These are phyloP conservation scores for Colletotrichum lini DNA, from an alignment of 2,329 filamentous ascomycete genomes.

Conservation along the genomic window DNA sequence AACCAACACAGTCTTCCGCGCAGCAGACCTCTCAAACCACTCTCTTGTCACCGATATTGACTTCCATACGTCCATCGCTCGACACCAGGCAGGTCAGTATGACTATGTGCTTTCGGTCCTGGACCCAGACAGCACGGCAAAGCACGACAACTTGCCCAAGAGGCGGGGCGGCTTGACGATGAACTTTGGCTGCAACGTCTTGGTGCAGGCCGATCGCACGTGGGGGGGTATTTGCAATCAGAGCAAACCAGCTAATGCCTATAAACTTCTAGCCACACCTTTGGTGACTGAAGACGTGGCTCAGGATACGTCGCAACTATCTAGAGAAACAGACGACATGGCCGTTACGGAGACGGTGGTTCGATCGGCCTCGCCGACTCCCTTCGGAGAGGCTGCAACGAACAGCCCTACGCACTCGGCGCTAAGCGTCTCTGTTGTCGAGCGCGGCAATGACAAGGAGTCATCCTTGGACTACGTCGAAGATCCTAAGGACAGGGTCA, in stretches of 20 bases:
- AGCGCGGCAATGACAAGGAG: conserved; percentile 8
- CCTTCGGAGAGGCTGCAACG: neutral
- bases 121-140: conserved; percentile 45
- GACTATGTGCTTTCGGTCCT: conserved; percentile 64
- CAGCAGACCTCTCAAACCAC: conserved; percentile 19
- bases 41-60: neutral
- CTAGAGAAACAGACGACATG: conserved; percentile 26
- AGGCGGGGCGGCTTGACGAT: conserved; percentile 48
- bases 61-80: conserved; percentile 48
- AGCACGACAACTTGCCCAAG: conserved; percentile 10
- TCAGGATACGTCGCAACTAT: neutral
- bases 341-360: conserved; percentile 28
- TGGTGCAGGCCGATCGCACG: conserved; percentile 54
- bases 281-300: conserved; percentile 46
- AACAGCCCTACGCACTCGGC: conserved; percentile 17
- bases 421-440: neutral
- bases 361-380: conserved; percentile 14
- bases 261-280: conserved; percentile 65
- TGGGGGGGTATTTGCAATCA: conserved; percentile 45
- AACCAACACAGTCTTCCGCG: conserved; percentile 26
- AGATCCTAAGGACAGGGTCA: conserved; percentile 19
- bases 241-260: conserved; percentile 51
- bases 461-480: conserved; percentile 1
- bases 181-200: conserved; percentile 68
- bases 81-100: conserved; percentile 64